phyloP scores from a whole-genome alignment of 495 filamentous ascomycete species.

The Pseudoneurospora amorphoporcata region DNA sequence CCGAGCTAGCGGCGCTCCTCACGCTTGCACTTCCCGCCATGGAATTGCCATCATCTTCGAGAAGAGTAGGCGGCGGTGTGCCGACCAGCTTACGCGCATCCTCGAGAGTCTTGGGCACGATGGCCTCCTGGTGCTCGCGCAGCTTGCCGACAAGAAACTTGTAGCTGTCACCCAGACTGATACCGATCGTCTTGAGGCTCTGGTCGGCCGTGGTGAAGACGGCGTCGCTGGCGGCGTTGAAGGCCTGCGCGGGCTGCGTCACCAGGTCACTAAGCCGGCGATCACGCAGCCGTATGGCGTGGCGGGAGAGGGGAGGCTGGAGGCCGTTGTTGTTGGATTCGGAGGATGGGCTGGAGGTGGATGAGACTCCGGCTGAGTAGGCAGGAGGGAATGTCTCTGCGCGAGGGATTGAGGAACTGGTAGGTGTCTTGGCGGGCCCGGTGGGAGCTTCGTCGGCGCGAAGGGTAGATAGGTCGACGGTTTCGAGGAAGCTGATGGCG shows the following conservation, averaged over 20 bases:
- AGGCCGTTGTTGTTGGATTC: background rate
- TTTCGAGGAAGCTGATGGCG: slow-evolving; percentile 91
- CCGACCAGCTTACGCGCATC: slow-evolving; percentile 82
- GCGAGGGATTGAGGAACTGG: slow-evolving; percentile 42
- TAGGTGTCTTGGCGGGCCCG: slow-evolving; percentile 49
- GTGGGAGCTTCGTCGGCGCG: slow-evolving; percentile 65
- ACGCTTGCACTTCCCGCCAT: background rate
- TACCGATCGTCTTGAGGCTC: slow-evolving; percentile 79
- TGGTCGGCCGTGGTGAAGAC: slow-evolving; percentile 83
- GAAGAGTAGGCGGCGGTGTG: slow-evolving; percentile 44
- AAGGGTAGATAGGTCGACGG: slow-evolving; percentile 86
- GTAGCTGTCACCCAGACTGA: slow-evolving; percentile 79
- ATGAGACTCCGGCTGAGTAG: slow-evolving; percentile 34
- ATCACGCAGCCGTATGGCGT: slow-evolving; percentile 34
- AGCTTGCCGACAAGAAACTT: slow-evolving; percentile 88
- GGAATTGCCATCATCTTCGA: slow-evolving; percentile 35
- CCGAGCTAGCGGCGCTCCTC: slow-evolving; percentile 27
- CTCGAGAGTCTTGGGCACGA: slow-evolving; percentile 78
- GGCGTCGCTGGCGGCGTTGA: slow-evolving; percentile 74
- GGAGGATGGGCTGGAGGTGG: slow-evolving; percentile 18
- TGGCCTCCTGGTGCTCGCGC: slow-evolving; percentile 49
- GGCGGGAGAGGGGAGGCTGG: slow-evolving; percentile 29
- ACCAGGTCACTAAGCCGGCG: slow-evolving; percentile 75
- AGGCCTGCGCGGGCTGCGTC: slow-evolving; percentile 63
- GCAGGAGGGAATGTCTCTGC: slow-evolving; percentile 41